A percentile compares a stretch with the other conserved stretches of the same genome.
Evolutionary conservation across 371 early-diverging fungal species (phyloP).

Genomic region (Apophysomyces trapeziformis): DNA sequence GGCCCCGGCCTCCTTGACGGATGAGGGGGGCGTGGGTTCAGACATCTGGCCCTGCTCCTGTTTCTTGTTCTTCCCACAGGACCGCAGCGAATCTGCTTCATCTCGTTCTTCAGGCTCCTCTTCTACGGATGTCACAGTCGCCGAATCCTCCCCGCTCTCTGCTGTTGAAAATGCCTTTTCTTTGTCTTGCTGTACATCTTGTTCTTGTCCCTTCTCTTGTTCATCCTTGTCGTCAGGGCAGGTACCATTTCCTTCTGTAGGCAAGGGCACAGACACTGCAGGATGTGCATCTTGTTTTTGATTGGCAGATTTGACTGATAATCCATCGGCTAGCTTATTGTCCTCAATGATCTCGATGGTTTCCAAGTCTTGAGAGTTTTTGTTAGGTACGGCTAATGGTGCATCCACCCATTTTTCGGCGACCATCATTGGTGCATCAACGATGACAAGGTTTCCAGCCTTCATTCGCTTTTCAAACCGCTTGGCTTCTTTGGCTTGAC

Average conservation of each 20-base stretch:
- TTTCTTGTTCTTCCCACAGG: no score
- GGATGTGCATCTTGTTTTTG: background rate
- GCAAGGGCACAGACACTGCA: background rate
- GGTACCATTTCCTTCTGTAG: background rate
- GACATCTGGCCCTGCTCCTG: background rate
- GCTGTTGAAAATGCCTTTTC: no score
- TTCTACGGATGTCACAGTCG: background rate
- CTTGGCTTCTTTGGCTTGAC: background rate
- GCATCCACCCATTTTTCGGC: background rate
- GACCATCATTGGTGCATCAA: background rate
- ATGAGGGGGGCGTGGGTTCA: slow-evolving; percentile 8
- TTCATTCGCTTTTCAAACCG: background rate
- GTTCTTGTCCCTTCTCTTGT: background rate
- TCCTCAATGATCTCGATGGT: background rate
- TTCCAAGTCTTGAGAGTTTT: background rate
- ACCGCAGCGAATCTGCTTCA: no score
- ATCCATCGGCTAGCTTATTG: background rate
- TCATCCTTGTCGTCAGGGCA: background rate
- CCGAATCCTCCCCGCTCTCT: background rate
- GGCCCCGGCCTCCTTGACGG: slow-evolving; percentile 7
- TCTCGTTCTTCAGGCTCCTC: background rate
- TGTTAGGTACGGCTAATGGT: background rate
- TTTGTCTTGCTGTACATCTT: no score
- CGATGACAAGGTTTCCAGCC: background rate
- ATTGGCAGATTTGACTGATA: background rate